phyloP scores from a whole-genome alignment of 805 yeast genomes.

The Ogataea trehalophila region DNA sequence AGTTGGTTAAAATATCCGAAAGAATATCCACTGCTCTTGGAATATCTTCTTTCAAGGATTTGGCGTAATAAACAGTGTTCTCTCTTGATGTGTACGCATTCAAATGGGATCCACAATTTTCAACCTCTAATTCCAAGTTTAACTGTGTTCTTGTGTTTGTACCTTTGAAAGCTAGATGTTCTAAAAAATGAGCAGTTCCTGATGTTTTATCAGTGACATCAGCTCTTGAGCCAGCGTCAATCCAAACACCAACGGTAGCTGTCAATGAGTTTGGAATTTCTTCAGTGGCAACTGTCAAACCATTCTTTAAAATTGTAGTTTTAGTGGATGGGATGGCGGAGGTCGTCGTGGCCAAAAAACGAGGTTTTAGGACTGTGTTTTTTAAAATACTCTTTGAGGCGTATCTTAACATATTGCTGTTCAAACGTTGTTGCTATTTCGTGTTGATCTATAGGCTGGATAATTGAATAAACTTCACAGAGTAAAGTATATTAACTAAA shows the following conservation, averaged over 20 bases:
- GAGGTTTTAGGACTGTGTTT: not conserved
- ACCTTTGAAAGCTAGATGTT: constrained; percentile 96
- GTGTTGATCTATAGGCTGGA: not conserved
- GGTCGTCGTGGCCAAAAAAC: constrained; percentile 6
- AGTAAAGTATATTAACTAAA: too few relatives aligned
- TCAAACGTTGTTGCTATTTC: not conserved
- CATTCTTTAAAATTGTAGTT: constrained; percentile 80
- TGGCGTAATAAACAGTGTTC: constrained; percentile 94
- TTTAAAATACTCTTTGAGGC: not conserved
- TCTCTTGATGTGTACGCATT: constrained; percentile 99
- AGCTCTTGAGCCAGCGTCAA: constrained; percentile 97
- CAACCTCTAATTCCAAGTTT: constrained; percentile 86
- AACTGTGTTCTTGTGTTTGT: constrained; percentile 76
- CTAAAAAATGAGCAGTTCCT: constrained; percentile 97
- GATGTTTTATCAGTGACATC: constrained; percentile 73
- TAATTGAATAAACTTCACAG: not conserved
- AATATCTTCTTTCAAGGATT: constrained; percentile 74
- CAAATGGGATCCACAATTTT: constrained; percentile 92
- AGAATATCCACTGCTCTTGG: constrained; percentile 83
- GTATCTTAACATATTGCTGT: not conserved
- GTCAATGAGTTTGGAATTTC: constrained; percentile 80
- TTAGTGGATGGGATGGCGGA: constrained; percentile 41
- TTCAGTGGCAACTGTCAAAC: constrained; percentile 92
- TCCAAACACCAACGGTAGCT: constrained; percentile 98
- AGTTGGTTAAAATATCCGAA: constrained; percentile 83